Evolutionary conservation across 1,139 yeast genomes (phyloP), one percentile per base, ranked within the genome.

Genomic region (Blastobotrys raffinosifermentans): DNA sequence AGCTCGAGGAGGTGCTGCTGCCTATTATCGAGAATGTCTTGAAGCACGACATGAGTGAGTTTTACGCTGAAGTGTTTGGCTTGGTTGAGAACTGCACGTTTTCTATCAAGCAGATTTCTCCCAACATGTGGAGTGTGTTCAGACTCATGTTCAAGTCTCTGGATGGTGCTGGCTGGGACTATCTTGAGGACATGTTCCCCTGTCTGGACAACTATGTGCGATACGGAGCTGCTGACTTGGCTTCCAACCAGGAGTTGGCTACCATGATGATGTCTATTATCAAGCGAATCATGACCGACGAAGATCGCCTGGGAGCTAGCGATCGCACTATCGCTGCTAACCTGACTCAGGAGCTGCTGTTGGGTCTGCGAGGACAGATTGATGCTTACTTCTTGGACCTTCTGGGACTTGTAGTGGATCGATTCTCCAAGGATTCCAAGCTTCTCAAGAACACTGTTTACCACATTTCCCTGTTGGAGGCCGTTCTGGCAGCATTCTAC

Each of bases 41-140:
- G 40, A 67, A 64, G 23, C 71, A 80, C 47, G 72, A 72, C 35
- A 64, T 85, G 55, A 85, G 81, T 46, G 94, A 86, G 53, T 86
- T 83, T 58, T 79, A 80, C 55, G 75, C 84, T 26, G 97, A 91
- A 59, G 72, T 79, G 29, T 77, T 87, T 47, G 95, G 86, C 52
- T 70, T 91, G 53, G 75, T 87, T 48, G 97, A 91, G 53, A 86
- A 85, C 58, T 77, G 93, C 19, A 77, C 93, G 0, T 89, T 82
- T 58, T 68, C 86, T 42, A 68, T 83, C 32, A 75, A 93, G 57
- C 57, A 66, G 9, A 78, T 91, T 15, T 75, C 89, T 7, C 83
- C 85, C 9, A 63, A 70, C 30, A 78, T 87, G 70, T 89, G 97
- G 96, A 69, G 70, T 33, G 64, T 80, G 30, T 77, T 86, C 50